These are phyloP conservation scores for Linnemannia elongata DNA, from an alignment of 192 early-diverging fungal genomes.

Conservation along the genomic window DNA sequence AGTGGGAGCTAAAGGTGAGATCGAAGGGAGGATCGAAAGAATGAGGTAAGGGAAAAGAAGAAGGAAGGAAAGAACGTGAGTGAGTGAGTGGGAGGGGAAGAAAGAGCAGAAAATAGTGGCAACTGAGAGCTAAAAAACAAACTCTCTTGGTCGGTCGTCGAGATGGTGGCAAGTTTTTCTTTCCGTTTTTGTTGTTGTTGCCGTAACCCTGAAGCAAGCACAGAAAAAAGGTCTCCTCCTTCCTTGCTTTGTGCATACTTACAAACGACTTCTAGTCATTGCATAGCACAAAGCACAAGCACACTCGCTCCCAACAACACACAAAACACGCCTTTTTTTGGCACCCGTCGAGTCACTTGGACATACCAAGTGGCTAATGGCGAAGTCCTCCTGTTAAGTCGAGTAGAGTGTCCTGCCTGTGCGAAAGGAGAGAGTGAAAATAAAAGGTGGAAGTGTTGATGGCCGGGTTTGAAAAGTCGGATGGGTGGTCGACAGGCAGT, in stretches of 20 bases:
- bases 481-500: neutral
- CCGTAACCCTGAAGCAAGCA: neutral
- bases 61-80: neutral
- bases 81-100: neutral
- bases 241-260: neutral
- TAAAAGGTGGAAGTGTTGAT: neutral
- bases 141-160: too few species aligned
- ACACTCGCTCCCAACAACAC: too few species aligned
- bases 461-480: neutral
- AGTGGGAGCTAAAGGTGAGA: neutral
- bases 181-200: neutral
- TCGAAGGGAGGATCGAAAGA: slow-evolving; percentile 1
- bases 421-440: neutral
- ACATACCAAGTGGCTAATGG: neutral
- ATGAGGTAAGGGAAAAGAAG: slow-evolving; percentile 3
- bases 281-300: neutral
- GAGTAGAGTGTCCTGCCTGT: neutral
- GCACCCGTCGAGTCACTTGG: neutral
- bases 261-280: neutral
- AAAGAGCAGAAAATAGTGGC: neutral
- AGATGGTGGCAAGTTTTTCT: neutral
- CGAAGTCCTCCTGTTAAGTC: neutral
- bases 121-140: neutral
- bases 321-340: neutral
- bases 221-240: neutral